Percentiles rank a stretch among this genome's conserved stretches.
phyloP scores from a whole-genome alignment of 495 filamentous ascomycete genomes.

The Aspergillus kassunensis region DNA sequence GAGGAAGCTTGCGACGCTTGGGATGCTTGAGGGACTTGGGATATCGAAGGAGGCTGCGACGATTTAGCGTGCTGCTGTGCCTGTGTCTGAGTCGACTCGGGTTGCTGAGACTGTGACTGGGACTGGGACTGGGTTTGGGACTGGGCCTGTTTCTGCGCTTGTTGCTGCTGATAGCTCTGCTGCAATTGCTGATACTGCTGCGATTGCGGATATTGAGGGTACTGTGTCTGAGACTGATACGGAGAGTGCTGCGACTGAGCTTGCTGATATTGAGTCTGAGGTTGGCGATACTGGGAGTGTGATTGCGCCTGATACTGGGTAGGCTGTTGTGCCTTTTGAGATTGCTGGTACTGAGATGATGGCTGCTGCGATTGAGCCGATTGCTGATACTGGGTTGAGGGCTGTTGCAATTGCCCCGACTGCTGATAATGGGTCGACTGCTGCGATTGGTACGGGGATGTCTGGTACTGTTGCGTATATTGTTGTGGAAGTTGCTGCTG shows the following conservation, averaged over 20 bases:
- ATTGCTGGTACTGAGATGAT: not conserved
- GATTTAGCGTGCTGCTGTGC: not conserved
- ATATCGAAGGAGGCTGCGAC: not conserved
- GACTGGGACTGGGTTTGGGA: conserved; percentile 7
- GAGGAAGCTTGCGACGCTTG: not conserved
- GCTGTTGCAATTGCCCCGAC: not conserved
- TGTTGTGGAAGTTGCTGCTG: conserved; percentile 16
- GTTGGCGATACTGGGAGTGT: not conserved
- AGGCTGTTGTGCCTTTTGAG: not conserved
- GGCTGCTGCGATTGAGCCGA: conserved; percentile 4
- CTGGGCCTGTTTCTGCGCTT: conserved; percentile 9
- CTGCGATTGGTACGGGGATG: not conserved
- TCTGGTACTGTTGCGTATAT: conserved; percentile 1
- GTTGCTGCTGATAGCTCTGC: conserved; percentile 22
- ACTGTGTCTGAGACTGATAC: not conserved
- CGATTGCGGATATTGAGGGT: not conserved
- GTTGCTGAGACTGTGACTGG: conserved; percentile 21
- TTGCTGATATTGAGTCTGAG: not conserved
- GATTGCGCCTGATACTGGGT: not conserved
- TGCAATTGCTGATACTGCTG: conserved; percentile 17
- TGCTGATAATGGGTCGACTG: conserved; percentile 2
- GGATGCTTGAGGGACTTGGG: not conserved
- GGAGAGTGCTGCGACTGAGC: not conserved
- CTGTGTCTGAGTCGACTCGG: too few relatives aligned
- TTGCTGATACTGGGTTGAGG: conserved; percentile 5